A percentile compares a stretch with the other conserved stretches of the same genome.
These are phyloP conservation scores for Trichoderma reesei DNA, from an alignment of 495 filamentous ascomycete species.

Conservation along the genomic window DNA sequence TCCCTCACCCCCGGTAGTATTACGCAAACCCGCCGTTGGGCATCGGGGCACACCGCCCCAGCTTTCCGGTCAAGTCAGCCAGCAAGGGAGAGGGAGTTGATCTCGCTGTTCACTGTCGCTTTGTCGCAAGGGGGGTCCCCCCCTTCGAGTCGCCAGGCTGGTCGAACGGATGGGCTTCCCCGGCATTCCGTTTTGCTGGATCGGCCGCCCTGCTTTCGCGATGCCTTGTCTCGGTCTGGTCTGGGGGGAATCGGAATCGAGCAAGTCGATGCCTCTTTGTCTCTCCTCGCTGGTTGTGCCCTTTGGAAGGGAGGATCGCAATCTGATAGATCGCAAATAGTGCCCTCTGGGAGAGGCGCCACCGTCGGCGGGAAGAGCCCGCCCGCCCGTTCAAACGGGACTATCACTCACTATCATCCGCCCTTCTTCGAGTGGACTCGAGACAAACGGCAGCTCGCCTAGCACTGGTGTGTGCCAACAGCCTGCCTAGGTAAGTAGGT, in stretches of 20 bases:
- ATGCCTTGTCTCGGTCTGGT: background rate
- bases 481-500: too few relatives aligned
- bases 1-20: too few relatives aligned
- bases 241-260: background rate
- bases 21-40: background rate
- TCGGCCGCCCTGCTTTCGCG: background rate
- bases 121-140: too few relatives aligned
- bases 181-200: conserved; percentile 7
- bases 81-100: background rate
- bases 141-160: background rate
- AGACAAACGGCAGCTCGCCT: background rate
- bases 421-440: background rate
- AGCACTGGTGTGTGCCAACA: too few relatives aligned
- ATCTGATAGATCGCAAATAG: conserved; percentile 7
- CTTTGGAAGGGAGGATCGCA: background rate
- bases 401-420: background rate
- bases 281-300: background rate
- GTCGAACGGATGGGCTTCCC: background rate
- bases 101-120: too few relatives aligned
- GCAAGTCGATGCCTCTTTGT: background rate
- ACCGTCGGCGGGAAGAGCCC: background rate
- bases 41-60: conserved; percentile 7
- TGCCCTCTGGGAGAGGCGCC: background rate
- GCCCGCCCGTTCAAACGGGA: background rate
- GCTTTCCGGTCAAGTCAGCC: conserved; percentile 6